phyloP scores from a whole-genome alignment of 192 early-diverging fungal genomes.

The Coemansia sp. region DNA sequence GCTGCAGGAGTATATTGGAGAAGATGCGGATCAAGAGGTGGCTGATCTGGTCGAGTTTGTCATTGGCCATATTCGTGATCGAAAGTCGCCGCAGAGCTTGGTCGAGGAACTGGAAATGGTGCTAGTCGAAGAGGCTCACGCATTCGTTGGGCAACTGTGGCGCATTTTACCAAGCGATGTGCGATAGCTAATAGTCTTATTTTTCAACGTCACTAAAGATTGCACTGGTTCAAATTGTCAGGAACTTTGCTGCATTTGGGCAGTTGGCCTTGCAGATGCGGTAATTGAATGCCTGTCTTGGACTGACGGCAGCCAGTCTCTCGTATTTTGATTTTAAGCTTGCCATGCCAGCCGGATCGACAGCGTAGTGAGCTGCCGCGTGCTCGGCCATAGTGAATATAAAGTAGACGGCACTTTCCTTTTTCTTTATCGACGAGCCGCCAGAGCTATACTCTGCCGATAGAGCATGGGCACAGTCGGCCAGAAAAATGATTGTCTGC shows the following conservation, averaged over 20 bases:
- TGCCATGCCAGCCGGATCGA: slow-evolving; percentile 12
- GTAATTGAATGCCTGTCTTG: slow-evolving; percentile 42
- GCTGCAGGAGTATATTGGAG: slow-evolving; percentile 74
- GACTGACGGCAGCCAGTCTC: slow-evolving; percentile 17
- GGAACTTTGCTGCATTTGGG: slow-evolving; percentile 22
- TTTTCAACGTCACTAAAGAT: neutral
- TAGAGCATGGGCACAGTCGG: slow-evolving; percentile 15
- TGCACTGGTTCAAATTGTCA: neutral
- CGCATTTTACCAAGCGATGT: slow-evolving; percentile 29
- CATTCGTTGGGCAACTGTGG: slow-evolving; percentile 90
- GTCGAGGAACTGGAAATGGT: slow-evolving; percentile 77
- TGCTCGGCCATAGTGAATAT: slow-evolving; percentile 29
- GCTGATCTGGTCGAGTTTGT: slow-evolving; percentile 80
- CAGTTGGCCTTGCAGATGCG: slow-evolving; percentile 33
- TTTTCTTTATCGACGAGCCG: slow-evolving; percentile 7
- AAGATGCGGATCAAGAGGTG: slow-evolving; percentile 54
- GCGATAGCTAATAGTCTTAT: neutral
- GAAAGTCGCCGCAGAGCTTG: slow-evolving; percentile 65
- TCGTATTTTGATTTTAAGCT: slow-evolving; percentile 20
- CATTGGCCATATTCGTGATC: slow-evolving; percentile 64
- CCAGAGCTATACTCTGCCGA: slow-evolving; percentile 14
- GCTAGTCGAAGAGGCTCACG: slow-evolving; percentile 82
- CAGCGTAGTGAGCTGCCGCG: slow-evolving; percentile 28
- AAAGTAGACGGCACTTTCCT: slow-evolving; percentile 32
- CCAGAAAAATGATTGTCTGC: slow-evolving; percentile 24